Conservation (phyloP, 345 rosid species). For the Eucalyptus cladocalyx region DNA sequence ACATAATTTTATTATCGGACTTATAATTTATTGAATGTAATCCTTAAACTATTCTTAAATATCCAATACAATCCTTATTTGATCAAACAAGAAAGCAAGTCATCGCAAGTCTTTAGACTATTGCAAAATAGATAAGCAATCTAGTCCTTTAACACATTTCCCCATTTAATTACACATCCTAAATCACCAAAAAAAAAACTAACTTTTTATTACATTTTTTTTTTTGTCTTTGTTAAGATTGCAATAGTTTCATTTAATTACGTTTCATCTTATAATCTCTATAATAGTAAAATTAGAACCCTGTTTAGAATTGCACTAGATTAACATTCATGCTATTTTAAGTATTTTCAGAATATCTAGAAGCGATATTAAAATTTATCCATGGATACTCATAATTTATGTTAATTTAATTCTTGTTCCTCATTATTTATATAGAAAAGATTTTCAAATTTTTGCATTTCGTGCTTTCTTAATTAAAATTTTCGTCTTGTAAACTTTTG, state of each 20-base stretch:
- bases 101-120: accelerated
- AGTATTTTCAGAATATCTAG: not conserved
- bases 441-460: not conserved
- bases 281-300: not conserved
- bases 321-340: not conserved
- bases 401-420: not conserved
- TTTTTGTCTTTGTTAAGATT: not conserved
- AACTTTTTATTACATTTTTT: not conserved
- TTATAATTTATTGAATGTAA: not conserved
- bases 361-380: not conserved
- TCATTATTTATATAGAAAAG: not conserved
- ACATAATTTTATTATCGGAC: not conserved
- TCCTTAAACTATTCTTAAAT: accelerated
- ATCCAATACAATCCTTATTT: not conserved
- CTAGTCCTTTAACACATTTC: not conserved
- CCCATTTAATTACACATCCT: not conserved
- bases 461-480: not conserved
- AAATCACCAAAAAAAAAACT: not conserved
- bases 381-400: not conserved
- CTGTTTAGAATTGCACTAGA: not conserved
- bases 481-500: not conserved
- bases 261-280: not conserved
- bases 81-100: not conserved
- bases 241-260: not conserved
- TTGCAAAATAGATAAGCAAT: not conserved